These are phyloP conservation scores for Eleusine coracana DNA, from an alignment of 176 grass and related monocot species.

Conservation along the genomic window DNA sequence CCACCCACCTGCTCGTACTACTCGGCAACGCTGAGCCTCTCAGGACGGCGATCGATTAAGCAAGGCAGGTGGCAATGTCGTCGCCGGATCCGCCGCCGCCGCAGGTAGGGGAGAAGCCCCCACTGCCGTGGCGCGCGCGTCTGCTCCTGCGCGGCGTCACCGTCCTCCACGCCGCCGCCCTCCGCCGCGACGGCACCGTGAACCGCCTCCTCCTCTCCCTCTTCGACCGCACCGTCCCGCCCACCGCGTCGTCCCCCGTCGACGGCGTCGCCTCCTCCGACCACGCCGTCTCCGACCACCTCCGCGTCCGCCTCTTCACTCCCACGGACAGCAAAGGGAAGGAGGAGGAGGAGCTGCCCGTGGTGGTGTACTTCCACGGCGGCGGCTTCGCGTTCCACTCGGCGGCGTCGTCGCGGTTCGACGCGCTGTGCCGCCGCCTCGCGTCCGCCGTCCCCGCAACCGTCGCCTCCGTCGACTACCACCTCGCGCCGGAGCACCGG, in stretches of 20 bases:
- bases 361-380: constrained; percentile 62
- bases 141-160: constrained; percentile 18
- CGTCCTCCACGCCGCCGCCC: constrained; percentile 25
- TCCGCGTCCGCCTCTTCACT: constrained; percentile 35
- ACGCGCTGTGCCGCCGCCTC: constrained; percentile 48
- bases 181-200: constrained; percentile 55
- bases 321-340: neutral
- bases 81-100: neutral
- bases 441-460: constrained; percentile 26
- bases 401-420: constrained; percentile 22
- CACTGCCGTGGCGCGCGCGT: constrained; percentile 41
- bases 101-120: neutral
- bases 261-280: constrained; percentile 53
- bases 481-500: constrained; percentile 46
- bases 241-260: neutral
- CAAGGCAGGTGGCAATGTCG: neutral
- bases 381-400: constrained; percentile 56
- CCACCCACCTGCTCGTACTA: neutral
- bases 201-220: constrained; percentile 56
- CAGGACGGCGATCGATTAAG: too few relatives aligned
- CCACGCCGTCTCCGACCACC: constrained; percentile 38
- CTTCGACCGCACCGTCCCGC: constrained; percentile 28
- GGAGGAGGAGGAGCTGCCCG: neutral
- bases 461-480: constrained; percentile 55
- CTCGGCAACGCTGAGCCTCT: neutral